Evolutionary conservation across 176 grass and related monocot species (phyloP), one percentile per base, ranked within the genome.

Genomic region (Oryza brachyantha): DNA sequence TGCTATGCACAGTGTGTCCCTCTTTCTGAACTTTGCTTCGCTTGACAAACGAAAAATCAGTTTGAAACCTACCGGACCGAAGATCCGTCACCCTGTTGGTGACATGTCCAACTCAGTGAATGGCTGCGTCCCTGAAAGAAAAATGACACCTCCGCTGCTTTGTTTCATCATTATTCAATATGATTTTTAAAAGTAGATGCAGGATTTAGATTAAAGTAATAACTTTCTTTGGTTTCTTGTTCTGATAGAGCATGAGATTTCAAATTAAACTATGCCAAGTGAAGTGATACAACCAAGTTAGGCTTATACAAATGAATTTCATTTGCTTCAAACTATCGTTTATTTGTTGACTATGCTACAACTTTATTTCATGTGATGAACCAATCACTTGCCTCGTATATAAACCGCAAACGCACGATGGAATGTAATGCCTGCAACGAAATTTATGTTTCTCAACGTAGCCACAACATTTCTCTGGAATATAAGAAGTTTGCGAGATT

Each of bases 21-120:
- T 11, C 16, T 48, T 48, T 48, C 14, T 19, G 45, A 48, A 48
- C 16, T 19, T 48, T 48, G 45, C 14, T 48, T 48, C 45, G 16
- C 45, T 48, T 48, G 16, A 19, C 7, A 46, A 45, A 40, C 10
- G 2, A 17, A 52, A 55, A 55, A 55, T 24, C 52, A 3, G 14
- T 48, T 55, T 22, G 52, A 19, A 8, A 54, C 50, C 50, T 54
- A n/a, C 19, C 50, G 19, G 50, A 54, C 19, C n/a, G 19, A 54
- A 54, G 50, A 54, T 22, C 5, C 36, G 79, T 48, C 69, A 29
- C 58, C 46, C 25, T 64, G 72, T 61, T 17, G 85, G 73, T 82
- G 42, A 42, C 57, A 26, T 55, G 85, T 87, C 79, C 34, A 55
- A 14, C 57, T 82, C 79, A 55, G 62, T 48, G 61, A 34, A 28